Evolutionary conservation across 2,329 filamentous ascomycete species (phyloP), one percentile per base, ranked within the genome.

Genomic region (Ceratocystis variospora): DNA sequence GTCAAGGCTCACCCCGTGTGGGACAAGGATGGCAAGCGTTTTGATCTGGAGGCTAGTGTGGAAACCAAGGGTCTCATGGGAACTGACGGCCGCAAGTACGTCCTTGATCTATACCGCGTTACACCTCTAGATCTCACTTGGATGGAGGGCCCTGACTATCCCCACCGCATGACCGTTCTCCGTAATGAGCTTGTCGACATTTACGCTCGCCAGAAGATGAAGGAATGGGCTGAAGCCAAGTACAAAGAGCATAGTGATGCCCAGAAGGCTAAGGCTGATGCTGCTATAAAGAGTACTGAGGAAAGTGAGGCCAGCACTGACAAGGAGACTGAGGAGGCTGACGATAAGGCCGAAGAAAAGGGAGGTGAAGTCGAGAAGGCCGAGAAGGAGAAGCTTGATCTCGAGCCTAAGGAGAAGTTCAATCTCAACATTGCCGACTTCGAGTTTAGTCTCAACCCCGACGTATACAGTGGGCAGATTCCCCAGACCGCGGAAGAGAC

Each of bases 61-160:
- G 94, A 99, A 77, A 99, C 94, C 64, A 99, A 99, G 79, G 94
- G 94, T 64, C 80, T 99, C n/a, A 81, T 99, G 71, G 94, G 94
- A 61, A 99, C 94, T 0, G 94, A 99, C 73, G 94, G 92, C 46
- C 85, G 94, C 71, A 96, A 96, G 75, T 99, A 99, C 73, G 90
- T 96, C n/a, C 83, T 99, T 63, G 94, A 99, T 72, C 79, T 99
- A 64, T 99, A 99, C 79, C 86, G 94, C 67, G 87, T 97, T 70
- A 96, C 94, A 2, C 94, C 94, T 5, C 78, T 97, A 67, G 94
- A 99, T 75, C 86, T 96, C 66, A 77, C 82, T 25, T 99, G 95
- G 92, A 81, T 96, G 71, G 93, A 99, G 70, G 74, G 76, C 4
- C 77, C 78, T 64, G 79, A 83, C 67, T 99, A 99, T 73, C 94